phyloP scores from a whole-genome alignment of 371 early-diverging fungal genomes.

The Pancytospora philotis region DNA sequence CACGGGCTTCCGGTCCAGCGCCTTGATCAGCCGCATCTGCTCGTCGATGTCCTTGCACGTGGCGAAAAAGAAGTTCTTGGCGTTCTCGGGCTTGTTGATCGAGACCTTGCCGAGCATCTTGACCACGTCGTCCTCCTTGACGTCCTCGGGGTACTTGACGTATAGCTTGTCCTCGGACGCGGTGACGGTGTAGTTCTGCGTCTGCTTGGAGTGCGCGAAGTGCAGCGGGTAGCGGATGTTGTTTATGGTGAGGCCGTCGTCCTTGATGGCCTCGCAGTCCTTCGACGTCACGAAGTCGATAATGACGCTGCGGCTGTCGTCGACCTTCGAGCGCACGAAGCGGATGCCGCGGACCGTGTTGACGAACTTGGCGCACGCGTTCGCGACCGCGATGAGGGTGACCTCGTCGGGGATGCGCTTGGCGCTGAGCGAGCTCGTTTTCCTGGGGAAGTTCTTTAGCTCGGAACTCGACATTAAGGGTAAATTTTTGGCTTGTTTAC shows the following conservation, averaged over 20 bases:
- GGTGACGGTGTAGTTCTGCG: not conserved
- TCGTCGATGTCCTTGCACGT: slow-evolving; percentile 9
- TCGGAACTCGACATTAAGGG: too few species aligned
- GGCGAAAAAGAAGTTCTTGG: slow-evolving; percentile 16
- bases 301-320: not conserved
- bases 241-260: not conserved
- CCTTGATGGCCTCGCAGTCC: not conserved
- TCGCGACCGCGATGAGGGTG: not conserved
- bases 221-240: not conserved
- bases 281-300: not conserved
- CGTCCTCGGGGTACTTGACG: slow-evolving; percentile 14
- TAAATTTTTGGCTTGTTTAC: too few species aligned
- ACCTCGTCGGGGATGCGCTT: not conserved
- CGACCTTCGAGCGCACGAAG: not conserved
- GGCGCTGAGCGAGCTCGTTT: not conserved
- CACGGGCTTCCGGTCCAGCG: not conserved
- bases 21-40: slow-evolving; percentile 2
- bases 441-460: not conserved
- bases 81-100: slow-evolving; percentile 15
- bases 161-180: slow-evolving; percentile 24
- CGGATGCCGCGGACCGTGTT: not conserved
- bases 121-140: not conserved
- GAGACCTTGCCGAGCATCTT: not conserved
- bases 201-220: not conserved
- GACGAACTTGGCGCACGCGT: not conserved